These are phyloP conservation scores for Stephanocyclus meneghinianus DNA, from an alignment of 352 stramenopile genomes.

Conservation along the genomic window DNA sequence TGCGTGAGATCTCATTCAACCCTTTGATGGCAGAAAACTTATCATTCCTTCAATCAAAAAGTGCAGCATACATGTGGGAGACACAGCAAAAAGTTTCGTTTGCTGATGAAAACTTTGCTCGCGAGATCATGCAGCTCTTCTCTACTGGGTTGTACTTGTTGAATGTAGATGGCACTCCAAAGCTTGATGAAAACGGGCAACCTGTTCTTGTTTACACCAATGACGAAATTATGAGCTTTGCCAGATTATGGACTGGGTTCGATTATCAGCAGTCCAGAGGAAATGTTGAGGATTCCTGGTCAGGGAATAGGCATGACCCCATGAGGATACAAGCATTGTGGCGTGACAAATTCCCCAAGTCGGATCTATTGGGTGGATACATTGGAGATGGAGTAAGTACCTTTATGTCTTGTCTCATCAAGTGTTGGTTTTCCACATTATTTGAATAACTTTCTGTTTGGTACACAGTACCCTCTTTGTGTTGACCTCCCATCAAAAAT, in stretches of 20 bases:
- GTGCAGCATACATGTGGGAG: slow-evolving; percentile 48
- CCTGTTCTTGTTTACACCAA: slow-evolving; percentile 64
- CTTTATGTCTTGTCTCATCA: not conserved
- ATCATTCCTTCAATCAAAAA: slow-evolving; percentile 68
- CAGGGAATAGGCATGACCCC: slow-evolving; percentile 68
- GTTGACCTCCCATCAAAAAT: slow-evolving; percentile 51
- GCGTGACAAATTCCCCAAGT: slow-evolving; percentile 76
- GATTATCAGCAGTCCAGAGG: slow-evolving; percentile 50
- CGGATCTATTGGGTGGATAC: slow-evolving; percentile 63
- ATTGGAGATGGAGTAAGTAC: slow-evolving; percentile 54
- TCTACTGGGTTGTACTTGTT: slow-evolving; percentile 67
- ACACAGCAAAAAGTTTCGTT: slow-evolving; percentile 30
- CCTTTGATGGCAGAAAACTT: slow-evolving; percentile 80
- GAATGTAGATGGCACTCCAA: slow-evolving; percentile 60
- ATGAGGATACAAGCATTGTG: slow-evolving; percentile 68
- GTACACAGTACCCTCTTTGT: slow-evolving; percentile 53
- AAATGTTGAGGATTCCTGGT: slow-evolving; percentile 56
- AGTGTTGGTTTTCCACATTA: not conserved
- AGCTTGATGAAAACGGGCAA: slow-evolving; percentile 57
- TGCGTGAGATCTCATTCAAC: slow-evolving; percentile 73
- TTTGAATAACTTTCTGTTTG: not conserved
- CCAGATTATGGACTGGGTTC: slow-evolving; percentile 77
- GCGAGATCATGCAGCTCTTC: slow-evolving; percentile 65
- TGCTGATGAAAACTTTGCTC: slow-evolving; percentile 62
- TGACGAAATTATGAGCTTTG: slow-evolving; percentile 76